These are phyloP conservation scores for Coemansia sp. DNA, from an alignment of 192 early-diverging fungal genomes.

Conservation along the genomic window DNA sequence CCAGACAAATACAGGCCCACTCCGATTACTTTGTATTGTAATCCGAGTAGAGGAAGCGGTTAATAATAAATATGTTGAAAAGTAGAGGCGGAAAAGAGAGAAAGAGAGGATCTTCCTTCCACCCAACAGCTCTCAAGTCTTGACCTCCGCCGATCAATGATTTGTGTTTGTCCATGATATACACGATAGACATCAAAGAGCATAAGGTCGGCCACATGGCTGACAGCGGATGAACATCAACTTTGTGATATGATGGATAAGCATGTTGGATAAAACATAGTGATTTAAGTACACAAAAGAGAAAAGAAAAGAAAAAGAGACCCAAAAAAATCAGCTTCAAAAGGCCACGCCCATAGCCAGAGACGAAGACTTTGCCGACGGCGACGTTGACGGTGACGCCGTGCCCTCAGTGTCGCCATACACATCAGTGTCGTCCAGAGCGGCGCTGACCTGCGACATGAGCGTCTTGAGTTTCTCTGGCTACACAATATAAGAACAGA, in stretches of 20 bases:
- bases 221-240: not conserved
- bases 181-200: not conserved
- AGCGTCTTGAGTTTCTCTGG: slow-evolving; percentile 49
- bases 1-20: not conserved
- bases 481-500: slow-evolving; percentile 19
- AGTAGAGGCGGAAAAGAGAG: not conserved
- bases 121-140: not conserved
- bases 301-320: slow-evolving; percentile 1
- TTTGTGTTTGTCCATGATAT: not conserved
- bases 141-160: not conserved
- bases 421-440: slow-evolving; percentile 40
- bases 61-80: not conserved
- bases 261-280: not conserved
- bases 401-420: slow-evolving; percentile 19
- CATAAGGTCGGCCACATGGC: not conserved
- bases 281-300: not conserved
- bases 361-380: slow-evolving; percentile 15
- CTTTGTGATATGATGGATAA: not conserved
- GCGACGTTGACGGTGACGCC: slow-evolving; percentile 13
- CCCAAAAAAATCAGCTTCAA: slow-evolving; percentile 10
- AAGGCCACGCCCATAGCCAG: slow-evolving; percentile 29
- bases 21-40: not conserved
- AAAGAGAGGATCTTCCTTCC: not conserved
- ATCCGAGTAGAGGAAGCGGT: not conserved
- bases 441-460: slow-evolving; percentile 53